Evolutionary conservation across 2,329 filamentous ascomycete species (phyloP), one percentile per base, ranked within the genome.

Genomic region (Monosporascus sp.): DNA sequence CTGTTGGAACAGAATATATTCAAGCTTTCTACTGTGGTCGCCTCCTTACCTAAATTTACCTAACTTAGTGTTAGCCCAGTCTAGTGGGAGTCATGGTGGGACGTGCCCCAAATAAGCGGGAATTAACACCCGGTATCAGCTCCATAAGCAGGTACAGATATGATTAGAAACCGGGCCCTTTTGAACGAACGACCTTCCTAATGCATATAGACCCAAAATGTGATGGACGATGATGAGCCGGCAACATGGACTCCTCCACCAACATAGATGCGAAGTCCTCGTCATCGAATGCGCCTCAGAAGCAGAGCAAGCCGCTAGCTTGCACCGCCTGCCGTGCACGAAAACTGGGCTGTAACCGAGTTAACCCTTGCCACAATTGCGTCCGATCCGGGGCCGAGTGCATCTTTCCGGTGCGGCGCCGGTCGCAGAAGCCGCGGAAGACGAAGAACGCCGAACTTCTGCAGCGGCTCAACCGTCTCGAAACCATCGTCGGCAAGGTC

Each of bases 261-360:
- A 41, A 8, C 17, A 18, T 9, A 17, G 38, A 41, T 41, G 18
- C 38, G 18, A 41, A n/a, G 17, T 41, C 38, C 17, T 8, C 38
- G 38, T 20, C 38, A 8, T 41, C 38, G 3, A 41, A 49, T 11
- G n/a, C 46, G 25, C 25, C 20, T 5, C 54, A 52, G 47, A 47
- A 51, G 6, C 58, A 58, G 50, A 50, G 57, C 45, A 72, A 72
- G 54, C 69, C 71, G n/a, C 64, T 78, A 47, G 76, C 73, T 38
- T 88, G 85, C 62, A 73, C 82, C 5, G 74, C 76, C n/a, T 88
- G 84, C 60, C 81, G 85, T 54, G 78, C 81, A 56, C 77, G 82
- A 56, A 86, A 85, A 63, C 72, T 85, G 45, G 83, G 80, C 58
- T 86, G 83, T 67, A 75, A 82, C 61, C 77, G 80, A 57, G 69